Base-by-base conservation (phyloP, 495 filamentous ascomycete genomes). In the Aspergillus sclerotioniger region DNA sequence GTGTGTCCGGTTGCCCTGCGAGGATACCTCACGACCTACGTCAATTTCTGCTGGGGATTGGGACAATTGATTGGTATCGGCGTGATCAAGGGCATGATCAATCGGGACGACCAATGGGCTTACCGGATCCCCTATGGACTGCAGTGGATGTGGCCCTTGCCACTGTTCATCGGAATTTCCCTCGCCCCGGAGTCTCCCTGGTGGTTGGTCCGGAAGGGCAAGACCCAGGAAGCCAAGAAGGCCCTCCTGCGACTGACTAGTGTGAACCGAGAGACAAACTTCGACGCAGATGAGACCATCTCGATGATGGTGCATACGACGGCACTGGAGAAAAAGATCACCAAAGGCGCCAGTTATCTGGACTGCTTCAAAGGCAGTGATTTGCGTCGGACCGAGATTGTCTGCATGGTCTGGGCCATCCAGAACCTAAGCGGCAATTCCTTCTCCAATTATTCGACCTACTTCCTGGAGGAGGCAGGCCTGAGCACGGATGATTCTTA, bases 61-160 rank as follows among this genome's bases (percentile, higher is more conserved):
- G 90, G 90, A 19, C 88, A 91, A 66, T 73, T 89, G 37, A 89
- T 93, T 63, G 87, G 83, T 8, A 81, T 87, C 49, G 88, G 87
- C 16, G 88, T 91, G 51, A 85, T 93, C 62, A 85, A 82, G 70
- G 74, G 76, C 25, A 84, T 89, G 80, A 64, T 87, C 48, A 69
- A 74, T 46, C 75, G 83, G 10, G 46, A 72, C 2, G 83, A 85
- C 51, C 65, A 87, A 63, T 89, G 86, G 86, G 79, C 84, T 2
- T 89, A 89, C 67, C 77, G 84, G 12, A 84, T 86, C 56, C 85
- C 86, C 0, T 91, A 90, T 59, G 84, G 84, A 3, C 67, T 91
- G 8, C 90, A 94, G 71, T 94, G 90, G 90, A 88, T 94, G 81
- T 94, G 89, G 88, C 89, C 90, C 0, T 65, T 88, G 5, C 89